Evolutionary conservation across 2,329 filamentous ascomycete species (phyloP), one percentile per base, ranked within the genome.

Genomic region (Diaporthe eres): DNA sequence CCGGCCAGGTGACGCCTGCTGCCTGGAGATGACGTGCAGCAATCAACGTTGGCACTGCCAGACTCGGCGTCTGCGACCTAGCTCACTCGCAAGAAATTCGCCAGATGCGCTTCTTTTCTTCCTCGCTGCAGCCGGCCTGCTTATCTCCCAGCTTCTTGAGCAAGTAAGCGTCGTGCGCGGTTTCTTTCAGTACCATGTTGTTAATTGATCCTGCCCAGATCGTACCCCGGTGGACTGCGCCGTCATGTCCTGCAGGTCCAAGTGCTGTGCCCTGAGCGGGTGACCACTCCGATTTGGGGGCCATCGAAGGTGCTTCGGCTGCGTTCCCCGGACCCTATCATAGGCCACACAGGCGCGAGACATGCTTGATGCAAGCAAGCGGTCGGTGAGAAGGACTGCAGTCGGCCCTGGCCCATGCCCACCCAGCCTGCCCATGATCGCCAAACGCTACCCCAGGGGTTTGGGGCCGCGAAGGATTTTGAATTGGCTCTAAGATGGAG

Each of bases 21-120:
- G 65, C 65, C 65, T 70, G 49, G 65, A 68, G 31, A 39, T 53
- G 65, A 68, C 65, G 31, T 68, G 65, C 65, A 53, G 65, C 65
- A 68, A 39, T 37, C 47, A 53, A 37, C 47, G 22, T 15, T 37
- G 44, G 63, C 63, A 68, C 44, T 68, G 63, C 44, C 61, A 49
- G 61, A 37, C 25, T 67, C 28, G 61, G 42, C 28, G 28, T 22
- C 44, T 51, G 39, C 39, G 25, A 28, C 60, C 25, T 31, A 22
- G 13, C 10, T 49, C 44, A 19, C n/a, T 28, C 12, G n/a, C 58
- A 44, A 51, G 61, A 51, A 19, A 34, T 7, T 34, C 13, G 63
- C 44, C 63, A 68, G 34, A 51, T 53, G 47, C 47, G 63, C 31
- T 25, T 37, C 44, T 53, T 39, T 6, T 25, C 34, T 19, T 25